These are phyloP conservation scores for Conticribra guillardii DNA, from an alignment of 108 stramenopile genomes.

Conservation along the genomic window DNA sequence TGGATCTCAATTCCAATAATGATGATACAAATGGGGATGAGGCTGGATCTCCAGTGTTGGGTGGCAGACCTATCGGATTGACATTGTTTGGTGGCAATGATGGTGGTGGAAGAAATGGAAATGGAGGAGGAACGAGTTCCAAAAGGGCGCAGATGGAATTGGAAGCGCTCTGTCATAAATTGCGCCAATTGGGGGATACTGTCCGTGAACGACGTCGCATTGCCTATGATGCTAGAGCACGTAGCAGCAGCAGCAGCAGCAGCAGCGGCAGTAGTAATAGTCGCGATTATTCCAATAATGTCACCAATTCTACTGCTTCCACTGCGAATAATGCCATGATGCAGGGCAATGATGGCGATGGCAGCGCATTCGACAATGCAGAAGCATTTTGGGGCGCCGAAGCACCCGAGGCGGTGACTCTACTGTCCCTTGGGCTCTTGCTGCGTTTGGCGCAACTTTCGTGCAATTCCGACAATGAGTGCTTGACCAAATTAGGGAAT, in stretches of 20 bases:
- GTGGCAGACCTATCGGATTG: no score
- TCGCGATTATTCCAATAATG: no score
- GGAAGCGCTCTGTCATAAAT: slow-evolving; percentile 19
- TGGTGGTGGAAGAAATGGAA: not conserved
- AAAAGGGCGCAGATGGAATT: slow-evolving; percentile 18
- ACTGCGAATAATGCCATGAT: not conserved
- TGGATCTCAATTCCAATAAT: slow-evolving; percentile 6
- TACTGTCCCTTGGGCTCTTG: slow-evolving; percentile 68
- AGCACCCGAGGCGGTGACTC: slow-evolving; percentile 51
- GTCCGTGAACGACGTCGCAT: slow-evolving; percentile 29
- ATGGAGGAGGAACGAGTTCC: slow-evolving; percentile 18
- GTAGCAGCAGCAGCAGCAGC: not conserved
- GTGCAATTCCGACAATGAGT: slow-evolving; percentile 1
- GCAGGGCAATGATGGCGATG: slow-evolving; percentile 9
- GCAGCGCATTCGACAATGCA: no score
- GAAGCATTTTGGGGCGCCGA: slow-evolving; percentile 37
- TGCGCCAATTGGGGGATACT: slow-evolving; percentile 18
- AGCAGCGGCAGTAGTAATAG: not conserved
- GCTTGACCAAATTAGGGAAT: slow-evolving; percentile 13
- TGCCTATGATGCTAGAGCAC: slow-evolving; percentile 19
- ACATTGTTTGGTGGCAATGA: not conserved
- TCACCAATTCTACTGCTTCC: not conserved
- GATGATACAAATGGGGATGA: not conserved
- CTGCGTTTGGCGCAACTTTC: slow-evolving; percentile 47
- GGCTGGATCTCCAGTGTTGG: no score